Evolutionary conservation across 2,329 filamentous ascomycete species (phyloP), one percentile per base, ranked within the genome.

Genomic region (Cladosporium sp.): DNA sequence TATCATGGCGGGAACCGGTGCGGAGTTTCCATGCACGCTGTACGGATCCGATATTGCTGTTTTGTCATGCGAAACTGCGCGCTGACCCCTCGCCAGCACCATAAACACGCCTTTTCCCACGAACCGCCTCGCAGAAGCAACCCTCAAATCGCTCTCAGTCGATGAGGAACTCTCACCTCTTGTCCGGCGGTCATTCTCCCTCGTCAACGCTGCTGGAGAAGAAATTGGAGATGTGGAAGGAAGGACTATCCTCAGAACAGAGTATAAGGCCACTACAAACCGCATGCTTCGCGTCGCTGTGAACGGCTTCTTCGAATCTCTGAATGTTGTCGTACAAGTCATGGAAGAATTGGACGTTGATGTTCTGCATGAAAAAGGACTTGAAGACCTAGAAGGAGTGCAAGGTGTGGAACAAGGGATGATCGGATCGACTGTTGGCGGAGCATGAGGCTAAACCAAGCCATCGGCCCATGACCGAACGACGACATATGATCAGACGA

Each of bases 211-310:
- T 35, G 18, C 41, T 19, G 48, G 44, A 1, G 37, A 43, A 7
- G 54, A 58, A 13, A 48, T 49, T 11, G 54, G 60, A 13, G 57
- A 58, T 7, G 67, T 68, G 7, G 68, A 71, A 22, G 62, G 65
- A 34, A 71, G 72, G 61, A 78, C 73, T 1, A 71, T 91, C 4
- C 75, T 97, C 45, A 77, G 79, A 55, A 86, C 88, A 9, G 80
- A 86, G 55, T 97, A 97, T 72, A 80, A 78, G 51, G 93, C 93
- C 1, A 89, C 89, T 0, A 97, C 93, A 16, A 95, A 96, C 68
- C 85, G 93, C 61, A 97, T 97, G 92, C 78, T 98, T 54, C 85
- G 93, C 42, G 93, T 98, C 2, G 88, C 92, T 3, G 91, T 96
- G 53, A 97, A 97, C 72, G 89, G 90, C 9, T 96, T 96, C 70